phyloP scores from a whole-genome alignment of 148 eudicot species.

The Rhododendron williamsianum region DNA sequence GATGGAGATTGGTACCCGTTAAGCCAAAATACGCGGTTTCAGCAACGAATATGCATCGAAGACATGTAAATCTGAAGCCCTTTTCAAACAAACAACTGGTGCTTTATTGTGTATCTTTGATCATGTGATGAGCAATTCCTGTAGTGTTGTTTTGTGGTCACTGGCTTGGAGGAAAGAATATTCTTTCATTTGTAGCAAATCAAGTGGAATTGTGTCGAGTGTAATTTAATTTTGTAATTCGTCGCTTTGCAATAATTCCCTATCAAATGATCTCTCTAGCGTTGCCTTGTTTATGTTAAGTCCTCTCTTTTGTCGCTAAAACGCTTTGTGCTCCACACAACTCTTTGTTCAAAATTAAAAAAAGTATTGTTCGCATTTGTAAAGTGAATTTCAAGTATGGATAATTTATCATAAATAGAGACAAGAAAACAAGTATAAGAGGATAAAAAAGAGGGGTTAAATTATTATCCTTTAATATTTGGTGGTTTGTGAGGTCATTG shows the following conservation, averaged over 20 bases:
- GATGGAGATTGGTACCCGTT: not conserved
- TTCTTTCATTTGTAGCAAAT: not conserved
- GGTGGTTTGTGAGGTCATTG: not conserved
- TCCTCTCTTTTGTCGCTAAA: not conserved
- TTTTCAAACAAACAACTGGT: not conserved
- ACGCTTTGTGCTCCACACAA: too few species aligned
- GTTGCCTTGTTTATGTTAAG: not conserved
- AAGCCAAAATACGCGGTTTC: not conserved
- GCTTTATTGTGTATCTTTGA: conserved; percentile 4
- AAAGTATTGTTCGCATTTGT: not conserved
- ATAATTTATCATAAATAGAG: not conserved
- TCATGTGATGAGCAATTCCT: not conserved
- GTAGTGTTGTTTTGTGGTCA: not conserved
- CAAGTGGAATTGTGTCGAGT: not conserved
- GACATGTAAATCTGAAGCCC: not conserved
- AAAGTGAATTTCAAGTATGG: not conserved
- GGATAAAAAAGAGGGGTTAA: not conserved
- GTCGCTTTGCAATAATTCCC: not conserved
- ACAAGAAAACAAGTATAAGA: not conserved
- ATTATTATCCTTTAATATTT: not conserved
- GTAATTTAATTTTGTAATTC: not conserved
- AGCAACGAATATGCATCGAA: not conserved
- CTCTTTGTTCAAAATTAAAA: too few species aligned
- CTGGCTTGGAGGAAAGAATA: not conserved
- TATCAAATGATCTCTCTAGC: not conserved